Evolutionary conservation across 768 basidiomycete species (phyloP).

Genomic region (Serpula lacrymans): DNA sequence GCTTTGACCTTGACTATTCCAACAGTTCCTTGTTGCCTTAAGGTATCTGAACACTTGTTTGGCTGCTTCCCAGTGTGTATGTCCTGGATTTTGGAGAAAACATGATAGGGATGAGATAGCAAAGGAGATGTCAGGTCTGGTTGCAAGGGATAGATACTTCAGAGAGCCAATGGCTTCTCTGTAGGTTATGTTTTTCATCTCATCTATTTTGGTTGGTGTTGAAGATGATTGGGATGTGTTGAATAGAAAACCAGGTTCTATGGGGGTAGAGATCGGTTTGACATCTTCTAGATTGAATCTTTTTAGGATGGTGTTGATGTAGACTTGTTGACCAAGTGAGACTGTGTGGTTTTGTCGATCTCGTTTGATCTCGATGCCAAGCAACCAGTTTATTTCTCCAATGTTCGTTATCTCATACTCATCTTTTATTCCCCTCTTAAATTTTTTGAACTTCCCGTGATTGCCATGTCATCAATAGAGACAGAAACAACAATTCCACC

Average conservation of each 20-base stretch:
- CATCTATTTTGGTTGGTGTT: slow-evolving; percentile 14
- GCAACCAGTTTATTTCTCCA: too few species aligned
- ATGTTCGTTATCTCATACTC: too few species aligned
- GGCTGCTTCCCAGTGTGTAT: slow-evolving; percentile 32
- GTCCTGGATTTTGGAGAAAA: slow-evolving; percentile 24
- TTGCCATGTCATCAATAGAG: slow-evolving; percentile 27
- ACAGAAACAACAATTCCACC: slow-evolving; percentile 23
- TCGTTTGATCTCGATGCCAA: too few species aligned
- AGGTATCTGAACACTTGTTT: slow-evolving; percentile 34
- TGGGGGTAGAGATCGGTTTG: slow-evolving; percentile 29
- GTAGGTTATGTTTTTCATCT: slow-evolving; percentile 25
- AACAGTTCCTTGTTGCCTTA: slow-evolving; percentile 29
- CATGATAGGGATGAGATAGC: slow-evolving; percentile 16
- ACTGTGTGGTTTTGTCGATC: too few species aligned
- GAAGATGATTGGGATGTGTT: slow-evolving; percentile 14
- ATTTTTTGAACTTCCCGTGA: slow-evolving; percentile 22
- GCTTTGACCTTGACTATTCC: too few species aligned
- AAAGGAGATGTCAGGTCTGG: slow-evolving; percentile 24
- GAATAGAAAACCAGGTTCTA: slow-evolving; percentile 22
- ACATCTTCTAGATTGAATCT: slow-evolving; percentile 23
- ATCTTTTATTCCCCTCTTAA: too few species aligned
- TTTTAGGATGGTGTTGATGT: slow-evolving; percentile 26
- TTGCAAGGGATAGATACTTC: slow-evolving; percentile 25
- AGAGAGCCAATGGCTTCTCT: slow-evolving; percentile 26
- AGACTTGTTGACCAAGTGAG: too few species aligned